These are phyloP conservation scores for Termitomyces bulborhizus DNA, from an alignment of 768 basidiomycete species.

Conservation along the genomic window DNA sequence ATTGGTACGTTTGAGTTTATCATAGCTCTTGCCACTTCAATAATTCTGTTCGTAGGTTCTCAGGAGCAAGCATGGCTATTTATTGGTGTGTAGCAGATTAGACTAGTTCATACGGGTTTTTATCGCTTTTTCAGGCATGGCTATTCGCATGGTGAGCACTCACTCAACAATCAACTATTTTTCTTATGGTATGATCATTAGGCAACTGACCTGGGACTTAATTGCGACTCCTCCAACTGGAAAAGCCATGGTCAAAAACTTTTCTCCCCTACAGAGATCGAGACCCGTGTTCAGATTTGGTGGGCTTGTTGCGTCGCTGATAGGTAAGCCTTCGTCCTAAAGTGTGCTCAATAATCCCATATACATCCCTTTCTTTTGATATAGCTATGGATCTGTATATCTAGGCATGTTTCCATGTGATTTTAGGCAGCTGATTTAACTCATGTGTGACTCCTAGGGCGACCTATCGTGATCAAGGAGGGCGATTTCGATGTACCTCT, in stretches of 20 bases:
- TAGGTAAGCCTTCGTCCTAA: conserved; percentile 36
- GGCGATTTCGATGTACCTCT: conserved; percentile 64
- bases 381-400: conserved; percentile 66
- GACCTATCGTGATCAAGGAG: conserved; percentile 63
- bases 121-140: conserved; percentile 44
- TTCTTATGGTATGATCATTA: conserved; percentile 1
- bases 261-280: conserved; percentile 61
- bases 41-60: conserved; percentile 28
- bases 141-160: conserved; percentile 58
- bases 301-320: conserved; percentile 71
- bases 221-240: conserved; percentile 75
- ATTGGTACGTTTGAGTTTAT: conserved; percentile 34
- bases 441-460: conserved; percentile 32
- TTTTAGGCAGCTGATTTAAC: conserved; percentile 4
- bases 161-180: background rate
- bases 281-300: conserved; percentile 73
- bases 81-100: conserved; percentile 41
- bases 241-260: conserved; percentile 53
- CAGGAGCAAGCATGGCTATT: conserved; percentile 89
- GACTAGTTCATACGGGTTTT: background rate
- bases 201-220: conserved; percentile 79
- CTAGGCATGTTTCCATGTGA: conserved; percentile 42
- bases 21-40: background rate
- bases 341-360: background rate
- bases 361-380: background rate